These are phyloP conservation scores for Blastobotrys elegans DNA, from an alignment of 1,139 yeast genomes.

Conservation along the genomic window DNA sequence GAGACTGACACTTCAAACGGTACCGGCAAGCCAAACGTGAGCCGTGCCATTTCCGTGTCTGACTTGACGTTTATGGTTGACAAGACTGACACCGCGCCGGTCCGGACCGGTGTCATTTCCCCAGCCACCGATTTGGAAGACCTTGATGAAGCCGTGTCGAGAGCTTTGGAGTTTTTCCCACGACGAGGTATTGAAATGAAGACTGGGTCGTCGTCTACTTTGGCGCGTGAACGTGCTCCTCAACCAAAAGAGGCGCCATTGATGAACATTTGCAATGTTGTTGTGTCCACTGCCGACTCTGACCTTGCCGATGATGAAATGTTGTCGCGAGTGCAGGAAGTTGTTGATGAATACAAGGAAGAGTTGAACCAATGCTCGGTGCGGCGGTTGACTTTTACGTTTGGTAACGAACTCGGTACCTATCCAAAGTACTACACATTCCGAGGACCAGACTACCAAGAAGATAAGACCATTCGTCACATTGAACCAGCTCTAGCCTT, in stretches of 20 bases:
- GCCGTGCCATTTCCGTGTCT: constrained; percentile 87
- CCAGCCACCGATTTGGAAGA: constrained; percentile 85
- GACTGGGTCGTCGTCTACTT: constrained; percentile 30
- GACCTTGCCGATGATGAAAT: constrained; percentile 67
- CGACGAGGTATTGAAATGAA: constrained; percentile 33
- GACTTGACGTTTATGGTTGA: constrained; percentile 84
- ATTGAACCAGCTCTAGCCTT: constrained; percentile 97
- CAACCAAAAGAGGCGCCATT: constrained; percentile 33
- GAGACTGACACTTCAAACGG: constrained; percentile 30
- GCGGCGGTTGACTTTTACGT: constrained; percentile 88
- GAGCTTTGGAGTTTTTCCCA: constrained; percentile 71
- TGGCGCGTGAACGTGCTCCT: constrained; percentile 31
- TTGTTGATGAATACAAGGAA: constrained; percentile 62
- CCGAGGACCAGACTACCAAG: constrained; percentile 73
- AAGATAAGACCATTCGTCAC: constrained; percentile 88
- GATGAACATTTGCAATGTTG: constrained; percentile 77
- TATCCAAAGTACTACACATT: constrained; percentile 96
- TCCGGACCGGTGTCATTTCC: constrained; percentile 82
- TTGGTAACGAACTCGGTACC: constrained; percentile 76
- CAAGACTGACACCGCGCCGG: constrained; percentile 50
- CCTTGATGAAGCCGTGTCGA: constrained; percentile 71
- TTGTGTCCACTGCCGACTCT: constrained; percentile 70
- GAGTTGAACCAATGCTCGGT: constrained; percentile 67
- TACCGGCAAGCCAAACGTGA: constrained; percentile 30
- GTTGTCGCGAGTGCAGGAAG: constrained; percentile 55